phyloP scores from a whole-genome alignment of 2,329 filamentous ascomycete species.

The Pseudonectria foliicola region DNA sequence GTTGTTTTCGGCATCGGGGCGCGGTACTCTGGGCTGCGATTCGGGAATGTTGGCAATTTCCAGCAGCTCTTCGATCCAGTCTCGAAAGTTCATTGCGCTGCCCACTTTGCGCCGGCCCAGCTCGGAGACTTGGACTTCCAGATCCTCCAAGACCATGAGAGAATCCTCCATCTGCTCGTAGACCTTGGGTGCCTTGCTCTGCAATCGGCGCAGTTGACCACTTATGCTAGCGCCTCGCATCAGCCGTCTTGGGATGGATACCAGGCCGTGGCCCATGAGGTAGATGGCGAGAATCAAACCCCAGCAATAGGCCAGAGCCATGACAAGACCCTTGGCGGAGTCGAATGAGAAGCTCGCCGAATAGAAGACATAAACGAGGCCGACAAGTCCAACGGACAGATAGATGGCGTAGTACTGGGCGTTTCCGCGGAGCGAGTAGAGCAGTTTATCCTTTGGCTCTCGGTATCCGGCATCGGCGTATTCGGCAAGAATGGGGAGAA shows the following conservation, averaged over 20 bases:
- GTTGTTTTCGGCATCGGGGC: slow-evolving; percentile 35
- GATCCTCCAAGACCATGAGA: slow-evolving; percentile 67
- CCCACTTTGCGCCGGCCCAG: slow-evolving; percentile 75
- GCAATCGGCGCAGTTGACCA: slow-evolving; percentile 65
- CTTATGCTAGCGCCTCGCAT: slow-evolving; percentile 74
- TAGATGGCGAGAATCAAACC: slow-evolving; percentile 88
- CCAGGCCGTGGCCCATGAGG: slow-evolving; percentile 93
- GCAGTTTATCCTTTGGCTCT: slow-evolving; percentile 70
- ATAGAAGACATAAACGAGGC: slow-evolving; percentile 76
- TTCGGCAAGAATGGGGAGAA: slow-evolving; percentile 87
- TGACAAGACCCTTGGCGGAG: slow-evolving; percentile 75
- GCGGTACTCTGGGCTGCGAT: slow-evolving; percentile 37
- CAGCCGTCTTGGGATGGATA: slow-evolving; percentile 77
- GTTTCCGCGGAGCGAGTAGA: slow-evolving; percentile 82
- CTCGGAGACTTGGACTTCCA: slow-evolving; percentile 75
- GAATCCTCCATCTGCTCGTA: slow-evolving; percentile 87
- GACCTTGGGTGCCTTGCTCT: slow-evolving; percentile 69
- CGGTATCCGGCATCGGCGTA: slow-evolving; percentile 92
- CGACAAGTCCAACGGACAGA: slow-evolving; percentile 61
- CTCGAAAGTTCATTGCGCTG: slow-evolving; percentile 66
- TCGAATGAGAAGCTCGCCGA: slow-evolving; percentile 65
- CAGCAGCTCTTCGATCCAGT: slow-evolving; percentile 93
- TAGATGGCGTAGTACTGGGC: slow-evolving; percentile 82
- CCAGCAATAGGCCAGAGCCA: slow-evolving; percentile 94
- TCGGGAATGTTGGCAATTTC: slow-evolving; percentile 69